These are phyloP conservation scores for Bassia scoparia DNA, from an alignment of 148 eudicot genomes.

Conservation along the genomic window DNA sequence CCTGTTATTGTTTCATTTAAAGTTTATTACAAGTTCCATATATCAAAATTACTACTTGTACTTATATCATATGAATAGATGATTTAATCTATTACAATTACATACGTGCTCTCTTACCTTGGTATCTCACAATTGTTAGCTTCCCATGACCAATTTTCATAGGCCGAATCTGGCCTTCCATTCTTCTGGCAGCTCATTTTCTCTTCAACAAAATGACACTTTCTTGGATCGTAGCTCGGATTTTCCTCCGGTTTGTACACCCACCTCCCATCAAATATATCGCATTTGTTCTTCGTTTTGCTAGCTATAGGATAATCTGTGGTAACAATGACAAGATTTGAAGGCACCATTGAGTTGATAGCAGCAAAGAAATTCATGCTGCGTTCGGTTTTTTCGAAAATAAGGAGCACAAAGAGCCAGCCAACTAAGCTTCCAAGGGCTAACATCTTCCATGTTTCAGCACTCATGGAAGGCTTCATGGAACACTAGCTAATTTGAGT, in stretches of 20 bases:
- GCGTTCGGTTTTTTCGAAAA: neutral
- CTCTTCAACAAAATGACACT: slow-evolving; percentile 46
- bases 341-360: neutral
- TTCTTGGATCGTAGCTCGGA: slow-evolving; percentile 26
- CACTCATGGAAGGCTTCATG: neutral
- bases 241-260: slow-evolving; percentile 32
- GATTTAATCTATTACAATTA: no score
- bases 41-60: no score
- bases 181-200: slow-evolving; percentile 50
- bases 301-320: neutral
- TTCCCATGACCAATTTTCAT: slow-evolving; percentile 49
- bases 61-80: no score
- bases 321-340: neutral
- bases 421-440: slow-evolving; percentile 5
- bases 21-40: no score
- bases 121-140: slow-evolving; percentile 45
- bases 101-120: slow-evolving; percentile 19
- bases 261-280: slow-evolving; percentile 51
- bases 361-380: neutral
- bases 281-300: slow-evolving; percentile 23
- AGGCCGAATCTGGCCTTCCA: slow-evolving; percentile 50
- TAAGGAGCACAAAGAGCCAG: neutral
- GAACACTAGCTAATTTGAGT: neutral
- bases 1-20: no score
- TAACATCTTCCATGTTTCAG: slow-evolving; percentile 3